phyloP scores from a whole-genome alignment of 257 asterid species.

The Ocimum tenuiflorum region DNA sequence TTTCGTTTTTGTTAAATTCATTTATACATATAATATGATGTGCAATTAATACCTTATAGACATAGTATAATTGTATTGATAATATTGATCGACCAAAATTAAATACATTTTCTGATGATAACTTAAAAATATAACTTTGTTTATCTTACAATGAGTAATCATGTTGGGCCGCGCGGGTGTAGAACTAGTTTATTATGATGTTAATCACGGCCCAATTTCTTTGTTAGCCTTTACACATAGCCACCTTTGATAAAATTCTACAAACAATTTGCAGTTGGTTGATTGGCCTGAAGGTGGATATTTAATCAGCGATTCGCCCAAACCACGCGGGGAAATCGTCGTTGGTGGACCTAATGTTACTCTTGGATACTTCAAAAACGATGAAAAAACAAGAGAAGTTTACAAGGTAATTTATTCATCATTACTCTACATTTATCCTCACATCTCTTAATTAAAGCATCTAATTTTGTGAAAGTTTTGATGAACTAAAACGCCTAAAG shows the following conservation, averaged over 20 bases:
- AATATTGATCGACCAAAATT: no score
- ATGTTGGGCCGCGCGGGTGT: no score
- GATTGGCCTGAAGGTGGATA: conserved; percentile 98
- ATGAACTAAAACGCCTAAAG: conserved; percentile 30
- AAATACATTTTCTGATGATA: no score
- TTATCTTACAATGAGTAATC: no score
- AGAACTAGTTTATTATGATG: not conserved
- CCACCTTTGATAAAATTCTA: not conserved
- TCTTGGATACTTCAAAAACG: conserved; percentile 82
- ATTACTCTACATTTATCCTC: not conserved
- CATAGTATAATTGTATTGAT: no score
- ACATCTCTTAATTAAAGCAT: not conserved
- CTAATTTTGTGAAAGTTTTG: not conserved
- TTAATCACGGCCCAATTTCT: not conserved
- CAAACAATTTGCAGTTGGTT: conserved; percentile 48
- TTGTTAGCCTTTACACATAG: not conserved
- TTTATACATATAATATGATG: no score
- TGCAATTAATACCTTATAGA: no score
- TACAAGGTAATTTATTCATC: conserved; percentile 56
- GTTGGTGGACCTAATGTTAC: conserved; percentile 95
- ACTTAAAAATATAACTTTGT: no score
- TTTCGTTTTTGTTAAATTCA: no score
- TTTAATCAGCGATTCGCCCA: conserved; percentile 64
- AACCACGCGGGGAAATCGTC: conserved; percentile 89
- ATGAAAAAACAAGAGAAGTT: conserved; percentile 77